A percentile compares a stretch with the other conserved stretches of the same genome.
phyloP scores from a whole-genome alignment of 192 early-diverging fungal genomes.

The Podila horticola region DNA sequence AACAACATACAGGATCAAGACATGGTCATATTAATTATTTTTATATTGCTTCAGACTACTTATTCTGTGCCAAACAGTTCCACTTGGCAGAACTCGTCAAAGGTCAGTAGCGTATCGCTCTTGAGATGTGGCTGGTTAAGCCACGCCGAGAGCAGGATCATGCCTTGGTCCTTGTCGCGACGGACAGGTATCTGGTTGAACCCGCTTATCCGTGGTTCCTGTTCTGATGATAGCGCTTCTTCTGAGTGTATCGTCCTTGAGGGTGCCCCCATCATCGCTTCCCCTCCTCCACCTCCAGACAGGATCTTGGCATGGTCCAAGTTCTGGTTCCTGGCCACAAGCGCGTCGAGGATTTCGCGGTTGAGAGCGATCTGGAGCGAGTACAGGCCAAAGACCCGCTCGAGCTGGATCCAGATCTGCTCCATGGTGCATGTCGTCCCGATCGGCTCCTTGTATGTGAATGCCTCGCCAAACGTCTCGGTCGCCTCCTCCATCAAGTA shows the following conservation, averaged over 20 bases:
- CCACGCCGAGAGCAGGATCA: constrained; percentile 57
- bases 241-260: background rate
- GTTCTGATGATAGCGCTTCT: background rate
- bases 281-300: background rate
- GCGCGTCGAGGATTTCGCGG: constrained; percentile 31
- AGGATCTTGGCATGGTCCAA: background rate
- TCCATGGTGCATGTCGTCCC: constrained; percentile 51
- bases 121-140: constrained; percentile 55
- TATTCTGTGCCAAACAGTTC: constrained; percentile 36
- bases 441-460: constrained; percentile 40
- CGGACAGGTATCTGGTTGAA: constrained; percentile 9
- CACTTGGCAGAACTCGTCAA: constrained; percentile 55
- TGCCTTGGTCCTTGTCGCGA: constrained; percentile 48
- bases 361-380: constrained; percentile 33
- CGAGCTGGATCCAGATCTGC: constrained; percentile 46
- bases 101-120: constrained; percentile 15
- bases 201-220: background rate
- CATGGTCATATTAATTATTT: background rate
- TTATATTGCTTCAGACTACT: background rate
- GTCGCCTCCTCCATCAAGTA: constrained; percentile 52
- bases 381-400: constrained; percentile 24
- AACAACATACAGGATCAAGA: no score
- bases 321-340: constrained; percentile 21
- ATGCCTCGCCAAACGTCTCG: constrained; percentile 48
- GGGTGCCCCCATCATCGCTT: background rate